phyloP scores from a whole-genome alignment of 768 basidiomycete genomes.

The Crucibulum laeve region DNA sequence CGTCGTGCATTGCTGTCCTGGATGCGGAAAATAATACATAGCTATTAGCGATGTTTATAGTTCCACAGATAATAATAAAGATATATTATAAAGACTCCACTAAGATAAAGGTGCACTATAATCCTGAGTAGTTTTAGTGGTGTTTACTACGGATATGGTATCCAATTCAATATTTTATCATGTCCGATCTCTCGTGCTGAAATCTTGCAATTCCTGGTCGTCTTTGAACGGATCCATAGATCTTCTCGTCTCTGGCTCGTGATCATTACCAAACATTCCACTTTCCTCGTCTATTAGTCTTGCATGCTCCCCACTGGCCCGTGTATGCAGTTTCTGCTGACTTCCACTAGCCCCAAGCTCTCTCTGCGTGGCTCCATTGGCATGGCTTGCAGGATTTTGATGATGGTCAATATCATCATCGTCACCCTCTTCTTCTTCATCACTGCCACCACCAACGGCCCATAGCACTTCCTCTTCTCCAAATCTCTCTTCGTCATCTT shows the following conservation, averaged over 20 bases:
- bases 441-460: conserved; percentile 72
- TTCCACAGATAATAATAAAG: too few relatives aligned
- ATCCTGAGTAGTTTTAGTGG: too few relatives aligned
- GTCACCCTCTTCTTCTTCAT: conserved; percentile 49
- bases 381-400: too few relatives aligned
- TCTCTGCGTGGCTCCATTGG: too few relatives aligned
- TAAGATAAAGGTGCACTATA: too few relatives aligned
- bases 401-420: conserved; percentile 41
- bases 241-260: conserved; percentile 5
- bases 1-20: conserved; percentile 92
- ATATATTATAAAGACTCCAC: too few relatives aligned
- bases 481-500: conserved; percentile 31
- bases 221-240: conserved; percentile 26
- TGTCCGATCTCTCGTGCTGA: conserved; percentile 1
- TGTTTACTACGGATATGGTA: too few relatives aligned
- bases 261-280: conserved; percentile 5
- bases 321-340: conserved; percentile 2
- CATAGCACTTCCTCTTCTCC: conserved; percentile 50
- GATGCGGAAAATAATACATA: conserved; percentile 50
- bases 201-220: conserved; percentile 10
- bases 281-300: conserved; percentile 8
- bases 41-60: neutral
- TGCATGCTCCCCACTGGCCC: conserved; percentile 1
- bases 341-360: conserved; percentile 12
- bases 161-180: too few relatives aligned